A percentile compares a stretch with the other conserved stretches of the same genome.
These are phyloP conservation scores for Silybum marianum DNA, from an alignment of 129 eudicot genomes.

Conservation along the genomic window DNA sequence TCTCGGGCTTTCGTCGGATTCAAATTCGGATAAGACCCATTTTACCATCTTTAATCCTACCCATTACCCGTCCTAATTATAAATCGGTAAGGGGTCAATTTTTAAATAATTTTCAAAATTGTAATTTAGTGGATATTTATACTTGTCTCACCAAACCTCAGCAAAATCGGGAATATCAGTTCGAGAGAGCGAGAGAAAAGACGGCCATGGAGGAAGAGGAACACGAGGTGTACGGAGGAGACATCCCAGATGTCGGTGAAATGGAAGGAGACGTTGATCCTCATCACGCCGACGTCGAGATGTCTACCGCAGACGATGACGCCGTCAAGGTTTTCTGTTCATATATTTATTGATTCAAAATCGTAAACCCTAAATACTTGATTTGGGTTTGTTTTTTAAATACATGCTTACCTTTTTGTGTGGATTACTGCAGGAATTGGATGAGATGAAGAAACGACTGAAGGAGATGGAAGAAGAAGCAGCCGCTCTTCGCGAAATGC, in stretches of 20 bases:
- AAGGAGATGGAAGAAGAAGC: conserved; percentile 98
- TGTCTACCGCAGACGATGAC: conserved; percentile 73
- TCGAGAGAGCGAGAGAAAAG: conserved; percentile 7
- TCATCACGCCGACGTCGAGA: conserved; percentile 63
- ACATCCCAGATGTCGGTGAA: conserved; percentile 73
- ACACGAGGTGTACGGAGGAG: conserved; percentile 93
- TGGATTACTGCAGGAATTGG: conserved; percentile 57
- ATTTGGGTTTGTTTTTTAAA: background rate
- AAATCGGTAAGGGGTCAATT: too few relatives aligned
- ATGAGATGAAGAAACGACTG: conserved; percentile 88
- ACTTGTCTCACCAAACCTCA: background rate
- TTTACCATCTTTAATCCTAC: too few relatives aligned
- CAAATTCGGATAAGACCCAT: too few relatives aligned
- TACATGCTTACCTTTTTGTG: background rate
- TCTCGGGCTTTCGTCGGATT: too few relatives aligned
- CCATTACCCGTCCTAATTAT: too few relatives aligned
- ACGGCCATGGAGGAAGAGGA: conserved; percentile 84
- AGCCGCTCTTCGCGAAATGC: conserved; percentile 92
- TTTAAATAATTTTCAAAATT: background rate
- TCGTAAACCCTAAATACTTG: conserved; percentile 29
- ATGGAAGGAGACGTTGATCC: conserved; percentile 62
- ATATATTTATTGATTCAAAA: background rate
- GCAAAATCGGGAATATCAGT: background rate
- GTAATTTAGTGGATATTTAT: too few relatives aligned
- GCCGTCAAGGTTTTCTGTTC: conserved; percentile 59